Evolutionary conservation across 2,329 filamentous ascomycete genomes (phyloP).

Genomic region (Fusarium begoniae): DNA sequence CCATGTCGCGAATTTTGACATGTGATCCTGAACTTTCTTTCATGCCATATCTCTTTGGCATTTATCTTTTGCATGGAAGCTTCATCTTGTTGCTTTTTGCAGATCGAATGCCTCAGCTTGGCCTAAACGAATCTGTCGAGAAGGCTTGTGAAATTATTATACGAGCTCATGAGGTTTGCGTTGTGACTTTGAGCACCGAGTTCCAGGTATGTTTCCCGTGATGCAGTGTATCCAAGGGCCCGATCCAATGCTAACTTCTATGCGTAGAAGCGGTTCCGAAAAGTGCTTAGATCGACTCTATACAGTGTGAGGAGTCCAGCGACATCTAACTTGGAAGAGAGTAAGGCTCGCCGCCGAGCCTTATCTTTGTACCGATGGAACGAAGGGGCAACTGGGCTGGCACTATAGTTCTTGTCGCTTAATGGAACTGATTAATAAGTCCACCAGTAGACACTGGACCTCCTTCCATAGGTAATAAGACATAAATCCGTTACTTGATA

Average conservation of each 20-base stretch:
- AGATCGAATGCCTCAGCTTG: not conserved
- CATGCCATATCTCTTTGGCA: not conserved
- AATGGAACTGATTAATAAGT: not conserved
- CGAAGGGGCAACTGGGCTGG: not conserved
- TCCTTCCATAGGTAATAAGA: not conserved
- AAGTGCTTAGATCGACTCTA: not conserved
- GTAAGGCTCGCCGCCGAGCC: not conserved
- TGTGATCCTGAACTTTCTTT: not conserved
- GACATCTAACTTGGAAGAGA: not conserved
- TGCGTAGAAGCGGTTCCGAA: not conserved
- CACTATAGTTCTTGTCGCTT: fast-evolving
- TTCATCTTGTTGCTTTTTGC: not conserved
- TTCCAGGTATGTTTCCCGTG: not conserved
- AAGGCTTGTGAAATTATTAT: not conserved
- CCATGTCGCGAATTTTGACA: not conserved
- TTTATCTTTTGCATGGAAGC: not conserved
- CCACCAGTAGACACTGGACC: not conserved
- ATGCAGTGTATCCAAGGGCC: fast-evolving
- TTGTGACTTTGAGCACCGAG: not conserved
- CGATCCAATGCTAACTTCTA: fast-evolving
- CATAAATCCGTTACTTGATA: not conserved
- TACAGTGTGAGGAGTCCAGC: not conserved
- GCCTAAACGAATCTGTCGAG: not conserved
- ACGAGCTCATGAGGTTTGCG: not conserved
- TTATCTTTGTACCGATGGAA: not conserved